Evolutionary conservation across 768 basidiomycete genomes (phyloP).

Genomic region (Mycena chlorophos): DNA sequence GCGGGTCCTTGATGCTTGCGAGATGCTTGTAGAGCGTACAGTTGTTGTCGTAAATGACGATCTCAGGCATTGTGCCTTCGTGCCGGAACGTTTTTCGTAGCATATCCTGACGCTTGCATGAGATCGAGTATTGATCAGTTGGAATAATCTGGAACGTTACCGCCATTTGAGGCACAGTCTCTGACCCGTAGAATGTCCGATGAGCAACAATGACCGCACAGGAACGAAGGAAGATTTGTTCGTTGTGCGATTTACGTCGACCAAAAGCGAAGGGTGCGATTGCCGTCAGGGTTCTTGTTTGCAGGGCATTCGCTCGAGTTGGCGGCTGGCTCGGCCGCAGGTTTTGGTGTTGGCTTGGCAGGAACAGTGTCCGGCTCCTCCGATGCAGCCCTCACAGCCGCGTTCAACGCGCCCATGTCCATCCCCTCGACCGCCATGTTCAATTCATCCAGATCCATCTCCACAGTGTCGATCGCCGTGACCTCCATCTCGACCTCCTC

Average conservation of each 20-base stretch:
- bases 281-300: slow-evolving; percentile 7
- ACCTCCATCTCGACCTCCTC: slow-evolving; percentile 7
- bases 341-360: no score
- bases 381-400: no score
- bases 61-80: slow-evolving; percentile 20
- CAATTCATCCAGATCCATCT: no score
- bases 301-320: no score
- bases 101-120: no score
- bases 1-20: slow-evolving; percentile 13
- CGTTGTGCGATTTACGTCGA: slow-evolving; percentile 26
- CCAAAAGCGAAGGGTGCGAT: slow-evolving; percentile 18
- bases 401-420: no score
- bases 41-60: slow-evolving; percentile 30
- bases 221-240: slow-evolving; percentile 26
- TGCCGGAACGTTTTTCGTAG: slow-evolving; percentile 10
- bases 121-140: no score
- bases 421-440: no score
- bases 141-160: no score
- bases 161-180: slow-evolving; percentile 13
- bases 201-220: slow-evolving; percentile 26
- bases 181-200: slow-evolving; percentile 26
- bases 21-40: slow-evolving; percentile 24
- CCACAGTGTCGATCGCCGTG: not conserved
- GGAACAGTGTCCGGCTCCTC: no score
- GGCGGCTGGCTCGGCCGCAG: no score